These are phyloP conservation scores for Amaranthus palmeri DNA, from an alignment of 148 eudicot genomes.

Conservation along the genomic window DNA sequence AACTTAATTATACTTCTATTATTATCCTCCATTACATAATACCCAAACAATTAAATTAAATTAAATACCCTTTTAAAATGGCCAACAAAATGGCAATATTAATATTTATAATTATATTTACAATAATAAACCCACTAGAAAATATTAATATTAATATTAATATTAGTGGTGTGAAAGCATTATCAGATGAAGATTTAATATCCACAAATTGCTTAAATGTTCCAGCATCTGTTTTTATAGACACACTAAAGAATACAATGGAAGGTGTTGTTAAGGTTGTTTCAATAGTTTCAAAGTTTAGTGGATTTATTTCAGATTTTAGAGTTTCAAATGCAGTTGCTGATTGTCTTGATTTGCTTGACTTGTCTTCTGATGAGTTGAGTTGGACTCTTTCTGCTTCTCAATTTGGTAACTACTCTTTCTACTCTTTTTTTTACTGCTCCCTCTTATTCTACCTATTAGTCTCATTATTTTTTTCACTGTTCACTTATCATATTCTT, in stretches of 20 bases:
- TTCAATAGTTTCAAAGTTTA: slow-evolving; percentile 36
- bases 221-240: slow-evolving; percentile 41
- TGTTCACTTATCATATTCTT: no score
- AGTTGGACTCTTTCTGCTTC: slow-evolving; percentile 55
- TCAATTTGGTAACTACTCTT: slow-evolving; percentile 25
- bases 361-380: slow-evolving; percentile 57
- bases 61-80: slow-evolving; percentile 2
- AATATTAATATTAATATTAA: no score
- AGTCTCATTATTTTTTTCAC: no score
- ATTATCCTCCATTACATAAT: background rate
- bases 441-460: background rate
- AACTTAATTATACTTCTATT: background rate
- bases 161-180: slow-evolving; percentile 1
- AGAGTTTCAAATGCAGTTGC: slow-evolving; percentile 56
- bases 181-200: slow-evolving; percentile 5
- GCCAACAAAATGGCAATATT: slow-evolving; percentile 2
- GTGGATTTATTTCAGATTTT: slow-evolving; percentile 42
- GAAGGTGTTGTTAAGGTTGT: slow-evolving; percentile 40
- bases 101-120: background rate
- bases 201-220: slow-evolving; percentile 40
- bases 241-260: slow-evolving; percentile 41
- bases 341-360: slow-evolving; percentile 78
- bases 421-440: background rate
- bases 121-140: background rate
- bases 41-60: background rate